Base-by-base conservation (phyloP, 2,329 filamentous ascomycete species). In the Apiospora marii region DNA sequence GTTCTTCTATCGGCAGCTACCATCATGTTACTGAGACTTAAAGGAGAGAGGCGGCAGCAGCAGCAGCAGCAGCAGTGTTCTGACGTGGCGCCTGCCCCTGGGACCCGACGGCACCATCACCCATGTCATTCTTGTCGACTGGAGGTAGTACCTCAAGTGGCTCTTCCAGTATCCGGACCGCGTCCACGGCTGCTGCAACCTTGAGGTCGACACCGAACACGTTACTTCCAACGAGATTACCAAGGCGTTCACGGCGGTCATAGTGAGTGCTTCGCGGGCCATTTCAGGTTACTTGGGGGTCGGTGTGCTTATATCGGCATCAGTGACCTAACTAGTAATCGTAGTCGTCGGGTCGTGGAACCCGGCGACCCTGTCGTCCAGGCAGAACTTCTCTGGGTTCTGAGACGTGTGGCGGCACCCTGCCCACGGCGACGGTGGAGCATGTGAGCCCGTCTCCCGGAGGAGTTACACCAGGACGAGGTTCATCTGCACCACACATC, bases 401-500 rank as follows among this genome's bases (percentile, higher is more conserved):
- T 89, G 86, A 84, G 85, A 83, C 71, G 73, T 85, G 70, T 89
- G 83, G 80, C 82, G 79, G 67, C 70, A 82, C 71, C 84, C 83
- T 1, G 1, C 83, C 22, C 22, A 27, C 13, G 24, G n/a, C 70
- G 76, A 78, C 41, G 84, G 84, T 0, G 74, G 16, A 44, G 13
- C 12, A 44, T 16, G 43, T 16, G 43, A 16, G 16, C 43, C 41
- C 7, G 12, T 88, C 6, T 74, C 87, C 1, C 77, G 77, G 72
- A 81, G 86, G 69, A 84, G 89, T 75, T 88, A 87, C 75, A 79
- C 75, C 77, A 90, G 58, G 87, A 89, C 75, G 82, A 86, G 78
- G 89, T 90, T 68, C 82, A 86, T 76, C 87, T 87, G 0, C 76
- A 76, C 1, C 80, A 87, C n/a, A 84, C 87, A 71, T 83, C 78